Conservation (phyloP, 2,329 filamentous ascomycete species). For the Nothophoma quercina region DNA sequence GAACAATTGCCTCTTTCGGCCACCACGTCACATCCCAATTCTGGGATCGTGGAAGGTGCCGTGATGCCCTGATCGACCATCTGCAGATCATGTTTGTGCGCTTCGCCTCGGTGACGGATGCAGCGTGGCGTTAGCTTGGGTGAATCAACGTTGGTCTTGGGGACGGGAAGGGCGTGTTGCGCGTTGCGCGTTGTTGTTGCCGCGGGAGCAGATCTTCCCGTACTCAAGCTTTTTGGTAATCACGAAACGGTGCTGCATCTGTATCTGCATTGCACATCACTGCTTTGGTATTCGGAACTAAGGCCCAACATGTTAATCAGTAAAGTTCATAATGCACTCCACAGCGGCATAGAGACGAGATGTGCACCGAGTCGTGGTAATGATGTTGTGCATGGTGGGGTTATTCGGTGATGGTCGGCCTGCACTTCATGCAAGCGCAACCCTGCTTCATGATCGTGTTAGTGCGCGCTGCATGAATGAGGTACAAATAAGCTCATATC, state of each 20-base stretch:
- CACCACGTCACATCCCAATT: neutral
- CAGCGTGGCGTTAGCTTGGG: no score
- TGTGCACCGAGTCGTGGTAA: neutral
- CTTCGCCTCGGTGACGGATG: no score
- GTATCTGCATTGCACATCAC: no score
- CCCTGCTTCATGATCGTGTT: neutral
- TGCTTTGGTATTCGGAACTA: no score
- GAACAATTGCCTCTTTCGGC: neutral
- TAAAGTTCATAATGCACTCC: neutral
- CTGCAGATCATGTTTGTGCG: no score
- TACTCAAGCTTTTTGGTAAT: neutral
- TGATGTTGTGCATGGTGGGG: neutral
- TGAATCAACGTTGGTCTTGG: no score
- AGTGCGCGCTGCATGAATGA: slow-evolving; percentile 8
- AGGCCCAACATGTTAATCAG: neutral
- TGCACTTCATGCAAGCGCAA: neutral
- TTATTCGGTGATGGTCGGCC: slow-evolving; percentile 1
- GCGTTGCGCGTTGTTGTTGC: no score
- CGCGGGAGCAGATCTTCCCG: neutral
- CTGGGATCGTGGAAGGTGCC: no score
- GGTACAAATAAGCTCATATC: slow-evolving; percentile 12
- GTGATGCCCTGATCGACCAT: slow-evolving; percentile 1
- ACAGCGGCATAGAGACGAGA: no score
- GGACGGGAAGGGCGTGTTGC: no score
- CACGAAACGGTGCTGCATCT: no score